phyloP scores from a whole-genome alignment of 2,329 filamentous ascomycete genomes.

The Shiraia sp. region DNA sequence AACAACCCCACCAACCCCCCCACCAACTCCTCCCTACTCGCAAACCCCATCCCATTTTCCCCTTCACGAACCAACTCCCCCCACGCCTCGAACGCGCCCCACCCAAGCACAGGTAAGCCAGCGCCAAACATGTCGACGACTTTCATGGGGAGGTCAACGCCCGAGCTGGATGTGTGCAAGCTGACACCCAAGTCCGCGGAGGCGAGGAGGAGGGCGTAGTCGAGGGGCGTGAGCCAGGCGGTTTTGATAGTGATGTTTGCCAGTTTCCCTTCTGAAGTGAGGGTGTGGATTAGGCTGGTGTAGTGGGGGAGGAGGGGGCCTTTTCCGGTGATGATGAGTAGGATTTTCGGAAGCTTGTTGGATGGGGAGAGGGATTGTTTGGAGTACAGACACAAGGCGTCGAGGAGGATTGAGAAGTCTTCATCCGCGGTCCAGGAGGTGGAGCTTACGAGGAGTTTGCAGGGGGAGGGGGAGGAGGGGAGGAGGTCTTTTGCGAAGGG shows the following conservation, averaged over 20 bases:
- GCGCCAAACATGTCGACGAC: slow-evolving; percentile 99
- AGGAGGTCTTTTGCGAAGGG: slow-evolving; percentile 61
- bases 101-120: slow-evolving; percentile 86
- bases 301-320: slow-evolving; percentile 83
- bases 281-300: slow-evolving; percentile 63
- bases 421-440: slow-evolving; percentile 98
- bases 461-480: slow-evolving; percentile 53
- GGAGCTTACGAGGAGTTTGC: slow-evolving; percentile 80
- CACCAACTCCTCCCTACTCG: slow-evolving; percentile 68
- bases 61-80: slow-evolving; percentile 87
- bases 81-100: slow-evolving; percentile 85
- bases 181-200: slow-evolving; percentile 89
- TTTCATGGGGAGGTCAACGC: slow-evolving; percentile 97
- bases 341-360: slow-evolving; percentile 70
- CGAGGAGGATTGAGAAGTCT: slow-evolving; percentile 86
- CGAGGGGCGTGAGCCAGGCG: slow-evolving; percentile 79
- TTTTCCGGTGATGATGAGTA: slow-evolving; percentile 93
- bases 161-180: slow-evolving; percentile 89
- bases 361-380: slow-evolving; percentile 46
- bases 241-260: slow-evolving; percentile 73
- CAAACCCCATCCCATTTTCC: slow-evolving; percentile 84
- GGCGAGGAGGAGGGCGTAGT: slow-evolving; percentile 84
- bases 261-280: slow-evolving; percentile 67
- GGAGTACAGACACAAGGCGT: slow-evolving; percentile 78
- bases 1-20: slow-evolving; percentile 69